phyloP scores from a whole-genome alignment of 169 alveolate genomes.

The Plasmodium inui region DNA sequence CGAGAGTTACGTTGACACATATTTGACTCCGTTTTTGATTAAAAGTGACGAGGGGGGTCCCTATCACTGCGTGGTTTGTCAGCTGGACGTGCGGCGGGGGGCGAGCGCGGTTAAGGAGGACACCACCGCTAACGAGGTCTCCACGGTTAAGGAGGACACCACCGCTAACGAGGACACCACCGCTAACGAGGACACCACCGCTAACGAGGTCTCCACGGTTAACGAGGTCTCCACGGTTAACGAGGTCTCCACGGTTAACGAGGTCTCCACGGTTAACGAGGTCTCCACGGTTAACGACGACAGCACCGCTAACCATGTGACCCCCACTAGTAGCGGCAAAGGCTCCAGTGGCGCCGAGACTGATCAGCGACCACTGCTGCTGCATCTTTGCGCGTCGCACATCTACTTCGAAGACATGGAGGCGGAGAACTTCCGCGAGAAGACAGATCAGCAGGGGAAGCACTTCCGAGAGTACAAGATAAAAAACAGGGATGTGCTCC shows the following conservation, averaged over 20 bases:
- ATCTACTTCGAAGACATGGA: conserved; percentile 49
- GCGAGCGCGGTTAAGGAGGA: neutral
- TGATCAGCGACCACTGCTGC: neutral
- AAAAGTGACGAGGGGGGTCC: neutral
- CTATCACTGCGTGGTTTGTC: conserved; percentile 10
- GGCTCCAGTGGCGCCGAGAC: neutral
- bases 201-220: no score
- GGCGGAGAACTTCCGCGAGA: neutral
- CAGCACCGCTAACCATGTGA: no score
- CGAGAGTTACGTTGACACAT: conserved; percentile 26
- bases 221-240: no score
- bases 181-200: no score
- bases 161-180: neutral
- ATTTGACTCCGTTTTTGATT: conserved; percentile 25
- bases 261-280: no score
- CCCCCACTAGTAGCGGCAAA: no score
- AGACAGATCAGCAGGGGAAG: neutral
- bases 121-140: neutral
- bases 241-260: no score
- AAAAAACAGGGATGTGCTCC: conserved; percentile 24
- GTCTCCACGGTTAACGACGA: no score
- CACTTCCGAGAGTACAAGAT: conserved; percentile 7
- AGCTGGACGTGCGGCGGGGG: neutral
- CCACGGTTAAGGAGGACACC: neutral
- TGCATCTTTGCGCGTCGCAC: conserved; percentile 22